Base-by-base conservation (phyloP, 176 grass and related monocot species). In the Oryza officinalis region DNA sequence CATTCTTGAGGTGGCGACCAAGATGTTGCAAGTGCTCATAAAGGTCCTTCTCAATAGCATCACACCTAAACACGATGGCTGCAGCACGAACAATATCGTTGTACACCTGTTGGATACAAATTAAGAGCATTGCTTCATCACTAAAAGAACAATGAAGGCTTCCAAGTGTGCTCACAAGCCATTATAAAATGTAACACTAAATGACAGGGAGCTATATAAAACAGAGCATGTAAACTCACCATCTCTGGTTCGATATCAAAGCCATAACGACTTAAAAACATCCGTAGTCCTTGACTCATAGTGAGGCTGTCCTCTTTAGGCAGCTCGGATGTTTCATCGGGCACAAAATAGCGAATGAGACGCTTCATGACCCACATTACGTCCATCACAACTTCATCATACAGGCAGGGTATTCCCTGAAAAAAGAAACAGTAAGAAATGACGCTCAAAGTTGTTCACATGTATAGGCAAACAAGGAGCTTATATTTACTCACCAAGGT, bases 241-340 rank as follows among this genome's bases (percentile, higher is more conserved):
- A 75, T 83, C 43, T 75, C 71, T 75, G 43, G 81, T 84, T 84
- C 15, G 23, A 68, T 45, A 66, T 75, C 30, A 30, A 76, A 76
- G 63, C 82, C 72, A 40, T 84, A 14, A 67, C 43, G 14, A 11
- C 43, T 45, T 45, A 45, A 76, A 64, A 25, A 2, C 59, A 78
- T 13, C 33, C 61, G 12, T 64, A 22, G 43, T 45, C 43, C 43
- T 45, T 45, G 43, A 45, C 43, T 45, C 43, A 13, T 45, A 45
- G 43, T 45, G 43, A 45, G 43, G 43, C 10, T 45, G 1, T 45
- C 43, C 43, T 45, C 43, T 45, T 45, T 12, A 45, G 43, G 43
- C 43, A 45, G 43, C 43, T 45, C 2, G 43, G 43, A 12, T 45
- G 1, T 3, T 45, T 45, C 43, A 45, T 9, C 10, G 11, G 43